Conservation (phyloP, 2,329 filamentous ascomycete species). For the Tolypocladium sp. region DNA sequence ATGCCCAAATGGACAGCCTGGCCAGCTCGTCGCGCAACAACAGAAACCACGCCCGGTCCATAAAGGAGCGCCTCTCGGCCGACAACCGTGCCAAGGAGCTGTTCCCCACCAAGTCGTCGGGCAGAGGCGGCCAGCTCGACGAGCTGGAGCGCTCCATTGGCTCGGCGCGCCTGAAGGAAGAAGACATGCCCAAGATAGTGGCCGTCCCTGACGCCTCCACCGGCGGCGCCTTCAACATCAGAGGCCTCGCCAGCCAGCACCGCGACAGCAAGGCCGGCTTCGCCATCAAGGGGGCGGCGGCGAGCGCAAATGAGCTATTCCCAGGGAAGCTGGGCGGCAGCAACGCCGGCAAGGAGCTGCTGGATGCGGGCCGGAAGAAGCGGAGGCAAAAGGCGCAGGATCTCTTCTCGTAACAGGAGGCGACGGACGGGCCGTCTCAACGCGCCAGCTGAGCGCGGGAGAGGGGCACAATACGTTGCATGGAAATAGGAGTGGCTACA, state of each 20-base stretch:
- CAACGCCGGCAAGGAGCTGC: conserved; percentile 62
- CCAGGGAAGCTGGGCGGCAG: conserved; percentile 47
- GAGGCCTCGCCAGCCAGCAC: conserved; percentile 42
- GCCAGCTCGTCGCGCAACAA: conserved; percentile 25
- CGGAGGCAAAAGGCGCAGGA: conserved; percentile 62
- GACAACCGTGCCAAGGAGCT: conserved; percentile 26
- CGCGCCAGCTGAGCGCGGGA: not conserved
- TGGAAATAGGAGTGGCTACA: not conserved
- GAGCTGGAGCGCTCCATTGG: conserved; percentile 28
- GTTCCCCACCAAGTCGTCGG: conserved; percentile 24
- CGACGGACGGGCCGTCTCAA: not conserved
- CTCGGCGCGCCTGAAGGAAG: conserved; percentile 25
- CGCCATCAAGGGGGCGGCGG: conserved; percentile 56
- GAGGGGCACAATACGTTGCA: not conserved
- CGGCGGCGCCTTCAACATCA: conserved; percentile 46
- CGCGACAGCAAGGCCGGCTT: conserved; percentile 40
- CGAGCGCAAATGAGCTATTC: conserved; percentile 56
- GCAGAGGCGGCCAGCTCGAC: conserved; percentile 23
- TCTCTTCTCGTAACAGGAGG: conserved; percentile 47
- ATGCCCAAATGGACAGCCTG: conserved; percentile 25
- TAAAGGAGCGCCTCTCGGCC: conserved; percentile 21
- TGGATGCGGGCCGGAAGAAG: conserved; percentile 43
- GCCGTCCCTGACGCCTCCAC: conserved; percentile 37
- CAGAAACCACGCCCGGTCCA: conserved; percentile 20
- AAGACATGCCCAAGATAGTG: conserved; percentile 46